Percentiles rank a stretch among this genome's conserved stretches.
phyloP scores from a whole-genome alignment of 1,284 basidiomycete species.

The Flammula alnicola region DNA sequence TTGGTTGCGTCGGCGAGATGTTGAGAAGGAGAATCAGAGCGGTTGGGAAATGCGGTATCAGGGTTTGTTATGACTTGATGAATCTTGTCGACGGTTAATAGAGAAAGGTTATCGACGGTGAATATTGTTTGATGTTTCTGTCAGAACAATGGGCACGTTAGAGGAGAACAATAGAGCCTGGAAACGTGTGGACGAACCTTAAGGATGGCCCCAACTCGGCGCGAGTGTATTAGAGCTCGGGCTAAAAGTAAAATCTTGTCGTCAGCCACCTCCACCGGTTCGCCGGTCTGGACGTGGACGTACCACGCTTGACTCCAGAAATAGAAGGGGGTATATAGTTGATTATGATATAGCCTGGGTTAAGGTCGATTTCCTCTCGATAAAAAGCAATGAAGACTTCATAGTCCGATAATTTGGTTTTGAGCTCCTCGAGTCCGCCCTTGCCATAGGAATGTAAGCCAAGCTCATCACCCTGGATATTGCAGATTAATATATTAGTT shows the following conservation, averaged over 20 bases:
- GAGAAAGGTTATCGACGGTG: slow-evolving; percentile 45
- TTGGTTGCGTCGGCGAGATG: slow-evolving; percentile 7
- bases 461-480: slow-evolving; percentile 37
- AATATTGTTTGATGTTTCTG: slow-evolving; percentile 48
- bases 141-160: slow-evolving; percentile 33
- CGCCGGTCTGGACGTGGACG: slow-evolving; percentile 15
- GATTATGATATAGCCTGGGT: slow-evolving; percentile 43
- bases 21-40: slow-evolving; percentile 2
- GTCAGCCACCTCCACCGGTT: slow-evolving; percentile 14
- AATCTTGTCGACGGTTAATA: slow-evolving; percentile 44
- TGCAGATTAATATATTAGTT: too few relatives aligned
- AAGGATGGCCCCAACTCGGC: slow-evolving; percentile 46
- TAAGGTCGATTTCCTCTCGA: slow-evolving; percentile 38
- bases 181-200: slow-evolving; percentile 37
- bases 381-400: slow-evolving; percentile 47
- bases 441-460: slow-evolving; percentile 41
- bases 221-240: slow-evolving; percentile 48
- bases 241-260: slow-evolving; percentile 32
- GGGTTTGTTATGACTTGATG: slow-evolving; percentile 40
- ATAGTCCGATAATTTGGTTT: slow-evolving; percentile 41
- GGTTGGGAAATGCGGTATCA: slow-evolving; percentile 7
- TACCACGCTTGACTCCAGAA: slow-evolving; percentile 46
- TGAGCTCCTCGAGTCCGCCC: slow-evolving; percentile 47
- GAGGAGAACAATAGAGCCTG: slow-evolving; percentile 19
- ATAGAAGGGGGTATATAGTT: slow-evolving; percentile 46